Conservation (phyloP, 306 rosid genomes). For the Lablab purpureus region DNA sequence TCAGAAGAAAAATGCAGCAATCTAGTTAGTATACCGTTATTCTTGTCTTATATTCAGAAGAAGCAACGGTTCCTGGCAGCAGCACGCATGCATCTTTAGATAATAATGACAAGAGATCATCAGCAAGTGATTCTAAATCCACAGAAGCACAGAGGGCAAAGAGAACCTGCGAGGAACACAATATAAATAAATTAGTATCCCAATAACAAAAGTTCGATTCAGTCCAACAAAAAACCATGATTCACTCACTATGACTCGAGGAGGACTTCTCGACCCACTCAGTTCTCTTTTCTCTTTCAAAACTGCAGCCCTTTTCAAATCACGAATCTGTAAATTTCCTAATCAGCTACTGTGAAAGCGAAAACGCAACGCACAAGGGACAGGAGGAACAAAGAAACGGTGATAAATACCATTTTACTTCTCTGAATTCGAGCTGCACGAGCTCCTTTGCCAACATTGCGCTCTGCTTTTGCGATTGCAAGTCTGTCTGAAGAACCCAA, state of each 20-base stretch:
- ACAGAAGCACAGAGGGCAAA: constrained; percentile 76
- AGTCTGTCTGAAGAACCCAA: constrained; percentile 59
- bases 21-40: constrained; percentile 59
- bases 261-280: constrained; percentile 81
- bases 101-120: constrained; percentile 69
- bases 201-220: background rate
- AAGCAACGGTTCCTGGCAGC: constrained; percentile 68
- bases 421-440: constrained; percentile 84
- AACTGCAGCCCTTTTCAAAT: constrained; percentile 69
- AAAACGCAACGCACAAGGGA: background rate
- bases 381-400: background rate
- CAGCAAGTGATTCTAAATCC: constrained; percentile 67
- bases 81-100: constrained; percentile 51
- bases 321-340: constrained; percentile 64
- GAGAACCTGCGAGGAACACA: constrained; percentile 68
- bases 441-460: constrained; percentile 70
- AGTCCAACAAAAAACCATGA: background rate
- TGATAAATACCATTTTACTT: constrained; percentile 68
- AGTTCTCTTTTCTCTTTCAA: constrained; percentile 86
- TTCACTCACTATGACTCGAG: constrained; percentile 85
- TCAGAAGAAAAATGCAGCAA: constrained; percentile 48
- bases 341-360: background rate
- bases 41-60: constrained; percentile 81
- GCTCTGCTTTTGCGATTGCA: constrained; percentile 57
- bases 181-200: background rate